Base-by-base conservation (phyloP, 78 protist species). In the Polysphondylium violaceum region DNA sequence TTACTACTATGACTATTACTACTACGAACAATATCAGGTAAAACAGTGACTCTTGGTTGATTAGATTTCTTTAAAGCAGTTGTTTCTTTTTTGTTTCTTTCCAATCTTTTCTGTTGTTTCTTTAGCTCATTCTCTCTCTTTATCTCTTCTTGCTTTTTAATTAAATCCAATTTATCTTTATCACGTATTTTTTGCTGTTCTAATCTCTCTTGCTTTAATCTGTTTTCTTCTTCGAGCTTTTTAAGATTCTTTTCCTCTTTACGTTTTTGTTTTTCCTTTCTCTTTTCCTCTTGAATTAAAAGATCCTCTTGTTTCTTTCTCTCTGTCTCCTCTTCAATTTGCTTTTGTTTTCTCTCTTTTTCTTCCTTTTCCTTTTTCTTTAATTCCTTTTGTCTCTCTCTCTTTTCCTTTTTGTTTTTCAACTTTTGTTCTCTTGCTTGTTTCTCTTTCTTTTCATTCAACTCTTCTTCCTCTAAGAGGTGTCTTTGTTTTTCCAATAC, bases 401-500 rank as follows among this genome's bases (percentile, higher is more conserved):
- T 33, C 43, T 78, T 67, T 38, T 65, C 79, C 14, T 90, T 90
- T 27, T 90, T 76, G 1, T 21, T 27, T 36, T 31, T 76, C 19
- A 29, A 36, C 53, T 73, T 74, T 55, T 68, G 88, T 29, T 74
- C 86, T 41, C 74, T 51, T 17, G 56, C 31, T 56, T 33, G 64
- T 44, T 67, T 88, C 27, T 90, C 81, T 33, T 35, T 53, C 44
- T 56, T 65, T 29, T 90, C 77, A 33, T 90, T 65, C 44, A 55
- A 29, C 16, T 67, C 85, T 35, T 68, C 85, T 41, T 83, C 94
- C 43, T 74, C 73, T 7, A 74, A 56, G 1, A 90, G 67, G 63
- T 76, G 76, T 67, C 38, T 76, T 60, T 90, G 88, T 67, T 72
- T 76, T 33, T 74, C 94, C 25, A 76, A 31, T 17, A 83, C 88